Evolutionary conservation across 176 grass and related monocot genomes (phyloP).

Genomic region (Oryza nivara): DNA sequence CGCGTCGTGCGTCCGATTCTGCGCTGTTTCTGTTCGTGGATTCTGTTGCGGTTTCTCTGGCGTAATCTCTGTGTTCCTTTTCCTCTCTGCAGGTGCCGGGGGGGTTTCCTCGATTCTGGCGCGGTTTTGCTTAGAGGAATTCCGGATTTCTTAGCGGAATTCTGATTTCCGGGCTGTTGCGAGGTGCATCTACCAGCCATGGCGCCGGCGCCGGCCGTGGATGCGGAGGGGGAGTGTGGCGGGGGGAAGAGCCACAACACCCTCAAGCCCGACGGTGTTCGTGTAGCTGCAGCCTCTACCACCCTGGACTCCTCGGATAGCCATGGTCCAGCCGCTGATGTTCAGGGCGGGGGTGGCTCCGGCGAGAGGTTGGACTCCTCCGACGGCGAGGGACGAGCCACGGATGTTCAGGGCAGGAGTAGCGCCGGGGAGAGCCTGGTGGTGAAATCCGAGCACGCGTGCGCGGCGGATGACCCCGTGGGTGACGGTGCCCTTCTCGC

Average conservation of each 20-base stretch:
- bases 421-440: not conserved
- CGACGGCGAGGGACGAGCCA: not conserved
- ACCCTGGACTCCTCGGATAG: not conserved
- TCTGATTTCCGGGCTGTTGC: too few relatives aligned
- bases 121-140: too few relatives aligned
- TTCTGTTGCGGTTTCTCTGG: too few relatives aligned
- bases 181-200: too few relatives aligned
- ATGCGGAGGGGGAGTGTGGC: not conserved
- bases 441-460: constrained; percentile 24
- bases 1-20: too few relatives aligned
- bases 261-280: not conserved
- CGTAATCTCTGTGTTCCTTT: too few relatives aligned
- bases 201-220: not conserved
- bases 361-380: constrained; percentile 8
- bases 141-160: too few relatives aligned
- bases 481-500: not conserved
- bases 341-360: not conserved
- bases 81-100: too few relatives aligned
- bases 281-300: not conserved
- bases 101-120: too few relatives aligned
- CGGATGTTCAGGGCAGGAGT: not conserved
- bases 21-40: too few relatives aligned
- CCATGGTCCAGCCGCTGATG: not conserved
- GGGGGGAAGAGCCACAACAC: not conserved
- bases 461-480: not conserved